Conservation (phyloP, 176 grass and related monocot genomes). For the Areca catechu region DNA sequence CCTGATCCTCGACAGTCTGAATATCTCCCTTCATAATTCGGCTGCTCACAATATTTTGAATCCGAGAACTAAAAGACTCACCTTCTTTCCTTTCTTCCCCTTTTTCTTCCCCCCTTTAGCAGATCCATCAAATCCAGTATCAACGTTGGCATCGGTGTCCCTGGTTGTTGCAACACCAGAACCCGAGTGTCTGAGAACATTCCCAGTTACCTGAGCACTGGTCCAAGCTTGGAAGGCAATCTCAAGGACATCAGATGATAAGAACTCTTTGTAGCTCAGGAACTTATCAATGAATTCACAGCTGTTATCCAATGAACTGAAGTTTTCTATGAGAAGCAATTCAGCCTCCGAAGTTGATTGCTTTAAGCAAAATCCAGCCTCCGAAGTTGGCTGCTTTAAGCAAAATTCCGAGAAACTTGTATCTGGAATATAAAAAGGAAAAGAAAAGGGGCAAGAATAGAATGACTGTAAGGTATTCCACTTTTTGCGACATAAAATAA, state of each 20-base stretch:
- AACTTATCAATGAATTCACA: conserved; percentile 81
- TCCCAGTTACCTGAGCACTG: background rate
- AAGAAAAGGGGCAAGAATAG: background rate
- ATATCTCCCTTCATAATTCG: conserved; percentile 99
- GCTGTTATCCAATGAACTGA: conserved; percentile 59
- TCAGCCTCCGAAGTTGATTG: background rate
- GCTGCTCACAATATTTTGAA: conserved; percentile 96
- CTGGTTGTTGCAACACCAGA: conserved; percentile 17
- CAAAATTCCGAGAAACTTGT: conserved; percentile 87
- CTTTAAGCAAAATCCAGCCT: conserved; percentile 35
- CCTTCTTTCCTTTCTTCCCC: conserved; percentile 94
- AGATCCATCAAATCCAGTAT: conserved; percentile 5
- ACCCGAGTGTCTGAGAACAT: conserved; percentile 9
- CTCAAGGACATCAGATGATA: conserved; percentile 71
- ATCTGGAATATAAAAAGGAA: conserved; percentile 35
- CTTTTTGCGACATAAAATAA: too few species aligned
- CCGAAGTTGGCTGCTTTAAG: background rate
- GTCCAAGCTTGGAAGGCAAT: conserved; percentile 54
- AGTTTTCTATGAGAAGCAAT: conserved; percentile 63
- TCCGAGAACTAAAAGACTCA: conserved; percentile 53
- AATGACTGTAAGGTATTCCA: too few species aligned
- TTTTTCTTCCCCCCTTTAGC: conserved; percentile 59
- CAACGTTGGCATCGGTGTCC: conserved; percentile 23
- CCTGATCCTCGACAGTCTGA: conserved; percentile 58
- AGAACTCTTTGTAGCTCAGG: conserved; percentile 81